Base-by-base conservation (phyloP, 768 basidiomycete genomes). In the Solioccasus polychromus region DNA sequence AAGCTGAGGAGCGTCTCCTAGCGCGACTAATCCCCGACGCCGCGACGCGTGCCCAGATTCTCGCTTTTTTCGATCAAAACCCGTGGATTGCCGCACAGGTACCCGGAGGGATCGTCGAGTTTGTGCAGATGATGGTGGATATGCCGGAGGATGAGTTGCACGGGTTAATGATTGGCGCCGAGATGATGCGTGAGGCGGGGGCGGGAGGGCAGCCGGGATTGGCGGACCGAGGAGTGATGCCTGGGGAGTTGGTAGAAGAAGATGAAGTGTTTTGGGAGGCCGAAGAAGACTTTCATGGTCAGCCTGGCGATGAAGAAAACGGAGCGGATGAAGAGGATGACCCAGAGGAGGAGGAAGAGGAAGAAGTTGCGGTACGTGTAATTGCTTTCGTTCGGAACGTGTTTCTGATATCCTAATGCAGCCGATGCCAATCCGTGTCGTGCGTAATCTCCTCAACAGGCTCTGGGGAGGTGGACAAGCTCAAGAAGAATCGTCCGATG, bases 101-200 rank as follows among this genome's bases (percentile, higher is more conserved):
- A 46, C 83, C 79, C 0, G 85, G 79, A 0, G 85, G 85, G 1
- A 63, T 84, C n/a, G 64, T 79, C 18, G 78, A 84, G 55, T 80
- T 86, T 52, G 75, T 77, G 18, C 77, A 82, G 59, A 64, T 74
- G 59, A 68, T 78, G 31, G 78, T 61, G 18, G 74, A 81, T 51
- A 66, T 77, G 48, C 73, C 78, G 4, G 74, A 77, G 34, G 82
- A 83, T 32, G 73, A 70, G n/a, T 50, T 87, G 45, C 74, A 84
- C 39, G 80, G 81, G 44, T 41, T 86, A 57, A 72, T 85, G 74
- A 39, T 79, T 37, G 72, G 61, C 20, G 69, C 72, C 9, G 75
- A 67, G 29, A 66, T 68, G 60, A 71, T 61, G 47, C 66, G 51
- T 11, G 71, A 63, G 24, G 62, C 26, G 34, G 69, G 25, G n/a